Percentiles rank a stretch among this genome's conserved stretches.
Evolutionary conservation across 345 rosid species (phyloP).

Genomic region (Conringia planisiliqua): DNA sequence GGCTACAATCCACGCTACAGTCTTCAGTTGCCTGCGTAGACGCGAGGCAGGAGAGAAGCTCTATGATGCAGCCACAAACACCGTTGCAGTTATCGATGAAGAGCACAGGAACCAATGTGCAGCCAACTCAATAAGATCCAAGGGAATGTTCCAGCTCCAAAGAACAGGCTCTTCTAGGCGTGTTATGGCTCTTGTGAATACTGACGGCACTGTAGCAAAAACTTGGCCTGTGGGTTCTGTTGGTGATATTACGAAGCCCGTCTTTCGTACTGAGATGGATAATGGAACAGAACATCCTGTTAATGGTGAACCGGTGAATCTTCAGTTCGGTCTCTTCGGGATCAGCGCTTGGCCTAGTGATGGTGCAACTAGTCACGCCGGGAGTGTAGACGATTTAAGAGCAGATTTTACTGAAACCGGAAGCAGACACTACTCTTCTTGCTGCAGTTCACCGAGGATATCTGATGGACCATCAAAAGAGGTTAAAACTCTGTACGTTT

Average conservation of each 20-base stretch:
- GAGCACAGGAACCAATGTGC: slow-evolving; percentile 94
- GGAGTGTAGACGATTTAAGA: slow-evolving; percentile 81
- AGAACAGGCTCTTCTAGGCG: slow-evolving; percentile 93
- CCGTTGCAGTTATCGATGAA: slow-evolving; percentile 71
- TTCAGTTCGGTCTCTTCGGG: slow-evolving; percentile 94
- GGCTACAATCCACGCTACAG: slow-evolving; percentile 95
- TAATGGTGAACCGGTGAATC: slow-evolving; percentile 89
- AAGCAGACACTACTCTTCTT: slow-evolving; percentile 81
- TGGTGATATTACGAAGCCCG: slow-evolving; percentile 46
- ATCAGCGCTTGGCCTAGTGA: slow-evolving; percentile 98
- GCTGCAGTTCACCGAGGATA: slow-evolving; percentile 91
- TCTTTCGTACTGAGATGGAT: slow-evolving; percentile 33
- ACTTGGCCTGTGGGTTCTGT: slow-evolving; percentile 89
- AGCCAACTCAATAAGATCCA: slow-evolving; percentile 87
- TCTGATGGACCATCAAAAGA: slow-evolving; percentile 85
- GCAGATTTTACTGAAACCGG: slow-evolving; percentile 76
- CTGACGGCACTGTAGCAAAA: slow-evolving; percentile 92
- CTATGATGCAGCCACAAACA: slow-evolving; percentile 74
- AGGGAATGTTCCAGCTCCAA: slow-evolving; percentile 95
- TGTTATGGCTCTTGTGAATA: slow-evolving; percentile 91
- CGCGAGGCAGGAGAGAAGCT: slow-evolving; percentile 84
- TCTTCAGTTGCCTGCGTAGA: slow-evolving; percentile 93
- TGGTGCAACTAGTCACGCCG: slow-evolving; percentile 88
- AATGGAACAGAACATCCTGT: slow-evolving; percentile 47
- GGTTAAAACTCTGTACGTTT: slow-evolving; percentile 36